Percentiles rank a stretch among this genome's conserved stretches.
Conservation (phyloP, 2,329 filamentous ascomycete species). For the Claviceps maximensis region DNA sequence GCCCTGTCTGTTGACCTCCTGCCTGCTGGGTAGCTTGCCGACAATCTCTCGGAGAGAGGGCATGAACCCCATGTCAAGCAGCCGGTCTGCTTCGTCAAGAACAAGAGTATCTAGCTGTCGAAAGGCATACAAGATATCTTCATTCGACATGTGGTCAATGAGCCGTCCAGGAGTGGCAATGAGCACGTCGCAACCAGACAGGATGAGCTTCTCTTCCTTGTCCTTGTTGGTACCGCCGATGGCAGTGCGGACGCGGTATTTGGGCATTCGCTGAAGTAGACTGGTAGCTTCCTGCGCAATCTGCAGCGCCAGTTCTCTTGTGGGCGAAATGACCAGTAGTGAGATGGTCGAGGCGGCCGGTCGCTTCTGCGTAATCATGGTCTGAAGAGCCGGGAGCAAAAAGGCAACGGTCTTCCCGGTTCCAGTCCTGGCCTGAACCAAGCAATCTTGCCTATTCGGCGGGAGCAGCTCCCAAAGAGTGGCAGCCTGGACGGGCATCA, state of each 20-base stretch:
- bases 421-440: slow-evolving; percentile 77
- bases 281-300: slow-evolving; percentile 59
- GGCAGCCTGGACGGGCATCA: slow-evolving; percentile 43
- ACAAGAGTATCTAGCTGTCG: slow-evolving; percentile 62
- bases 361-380: slow-evolving; percentile 41
- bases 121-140: slow-evolving; percentile 54
- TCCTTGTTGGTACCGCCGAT: slow-evolving; percentile 71
- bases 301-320: slow-evolving; percentile 57
- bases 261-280: slow-evolving; percentile 57
- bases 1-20: slow-evolving; percentile 48
- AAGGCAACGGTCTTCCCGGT: slow-evolving; percentile 82
- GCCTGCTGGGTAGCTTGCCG: slow-evolving; percentile 50
- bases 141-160: slow-evolving; percentile 64
- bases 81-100: slow-evolving; percentile 69
- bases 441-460: slow-evolving; percentile 33
- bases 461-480: slow-evolving; percentile 35
- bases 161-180: slow-evolving; percentile 72
- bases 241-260: slow-evolving; percentile 63
- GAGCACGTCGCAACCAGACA: slow-evolving; percentile 63
- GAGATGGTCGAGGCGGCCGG: slow-evolving; percentile 31
- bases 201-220: slow-evolving; percentile 55
- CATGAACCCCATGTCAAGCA: slow-evolving; percentile 79
- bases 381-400: slow-evolving; percentile 70
- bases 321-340: slow-evolving; percentile 55
- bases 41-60: slow-evolving; percentile 66